Evolutionary conservation across 768 basidiomycete genomes (phyloP), one percentile per base, ranked within the genome.

Genomic region (Podaxis sp.): DNA sequence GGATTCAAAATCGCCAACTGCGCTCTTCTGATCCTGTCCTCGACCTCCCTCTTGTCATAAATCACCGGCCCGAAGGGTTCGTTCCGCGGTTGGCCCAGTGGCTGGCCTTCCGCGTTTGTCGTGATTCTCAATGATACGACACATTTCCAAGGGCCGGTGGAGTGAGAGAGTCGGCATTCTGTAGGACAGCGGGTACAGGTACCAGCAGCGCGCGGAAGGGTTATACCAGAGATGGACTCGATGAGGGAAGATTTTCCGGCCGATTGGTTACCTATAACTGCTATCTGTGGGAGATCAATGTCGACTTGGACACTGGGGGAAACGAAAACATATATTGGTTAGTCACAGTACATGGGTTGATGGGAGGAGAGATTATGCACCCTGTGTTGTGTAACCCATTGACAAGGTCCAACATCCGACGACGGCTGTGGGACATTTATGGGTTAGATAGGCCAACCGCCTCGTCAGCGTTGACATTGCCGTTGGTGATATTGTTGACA

Each of bases 241-340:
- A 92, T 91, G 3, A 91, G 77, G 0, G 90, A 91, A 0, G 88
- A 90, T 67, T 91, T 91, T 0, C 90, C 90, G 0, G 87, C 88
- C 49, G 85, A 88, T 65, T 92, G 90, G 1, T 79, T 81, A 0
- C 90, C 90, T 17, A 90, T 82, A 47, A 91, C 90, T 0, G 85
- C 86, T 36, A 92, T 90, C 64, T 85, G 83, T 0, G 91, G 90
- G 0, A 92, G 74, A 66, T 90, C 88, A 9, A 93, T 83, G 57
- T 91, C 87, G 13, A 81, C 76, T 64, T 90, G 84, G 0, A 88
- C 87, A 0, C 90, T 91, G 36, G 2, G 27, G 8, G 33, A n/a
- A 13, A 8, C 13, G 12, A 43, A 2, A 15, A 8, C 41, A 13
- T 8, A 43, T 19, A 19, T 15, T 33, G 5, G 3, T 13, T n/a